A percentile compares a stretch with the other conserved stretches of the same genome.
phyloP scores from a whole-genome alignment of 495 filamentous ascomycete genomes.

The Pyronema domesticum region DNA sequence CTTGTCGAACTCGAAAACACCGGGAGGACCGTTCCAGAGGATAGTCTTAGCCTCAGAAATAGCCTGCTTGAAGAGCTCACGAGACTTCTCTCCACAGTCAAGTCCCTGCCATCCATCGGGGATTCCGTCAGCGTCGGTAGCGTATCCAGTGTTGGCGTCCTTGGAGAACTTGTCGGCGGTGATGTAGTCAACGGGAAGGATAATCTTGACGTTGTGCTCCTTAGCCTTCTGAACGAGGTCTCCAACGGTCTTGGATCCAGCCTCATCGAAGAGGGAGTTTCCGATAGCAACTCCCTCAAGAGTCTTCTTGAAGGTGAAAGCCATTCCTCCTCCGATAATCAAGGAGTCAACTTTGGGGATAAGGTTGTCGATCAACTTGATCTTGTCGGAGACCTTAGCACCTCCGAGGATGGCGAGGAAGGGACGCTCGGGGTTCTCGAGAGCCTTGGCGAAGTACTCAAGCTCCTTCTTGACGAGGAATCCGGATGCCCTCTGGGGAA shows the following conservation, averaged over 20 bases:
- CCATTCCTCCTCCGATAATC: constrained; percentile 95
- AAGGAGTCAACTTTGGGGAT: constrained; percentile 92
- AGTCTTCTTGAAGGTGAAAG: constrained; percentile 99
- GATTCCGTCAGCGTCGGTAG: constrained; percentile 77
- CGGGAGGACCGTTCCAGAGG: constrained; percentile 92
- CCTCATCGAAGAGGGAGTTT: constrained; percentile 84
- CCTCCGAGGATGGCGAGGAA: constrained; percentile 98
- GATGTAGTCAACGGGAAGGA: constrained; percentile 87
- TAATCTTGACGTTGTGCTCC: constrained; percentile 83
- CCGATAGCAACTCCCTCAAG: constrained; percentile 79
- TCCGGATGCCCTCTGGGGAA: constrained; percentile 87
- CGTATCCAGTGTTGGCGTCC: constrained; percentile 63
- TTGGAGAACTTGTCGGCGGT: constrained; percentile 86
- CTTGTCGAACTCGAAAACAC: constrained; percentile 91
- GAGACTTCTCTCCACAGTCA: constrained; percentile 75
- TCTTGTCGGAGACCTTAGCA: constrained; percentile 98
- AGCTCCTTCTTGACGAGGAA: constrained; percentile 99
- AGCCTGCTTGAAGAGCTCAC: constrained; percentile 66
- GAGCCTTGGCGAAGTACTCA: constrained; percentile 95
- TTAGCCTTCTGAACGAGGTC: constrained; percentile 88
- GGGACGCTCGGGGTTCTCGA: constrained; percentile 79
- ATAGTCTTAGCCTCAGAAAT: constrained; percentile 86
- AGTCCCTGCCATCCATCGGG: constrained; percentile 96
- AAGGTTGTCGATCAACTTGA: constrained; percentile 97
- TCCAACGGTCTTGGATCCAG: constrained; percentile 77